A percentile compares a stretch with the other conserved stretches of the same genome.
Conservation (phyloP, 768 basidiomycete genomes). For the Kwoniella bestiolae region DNA sequence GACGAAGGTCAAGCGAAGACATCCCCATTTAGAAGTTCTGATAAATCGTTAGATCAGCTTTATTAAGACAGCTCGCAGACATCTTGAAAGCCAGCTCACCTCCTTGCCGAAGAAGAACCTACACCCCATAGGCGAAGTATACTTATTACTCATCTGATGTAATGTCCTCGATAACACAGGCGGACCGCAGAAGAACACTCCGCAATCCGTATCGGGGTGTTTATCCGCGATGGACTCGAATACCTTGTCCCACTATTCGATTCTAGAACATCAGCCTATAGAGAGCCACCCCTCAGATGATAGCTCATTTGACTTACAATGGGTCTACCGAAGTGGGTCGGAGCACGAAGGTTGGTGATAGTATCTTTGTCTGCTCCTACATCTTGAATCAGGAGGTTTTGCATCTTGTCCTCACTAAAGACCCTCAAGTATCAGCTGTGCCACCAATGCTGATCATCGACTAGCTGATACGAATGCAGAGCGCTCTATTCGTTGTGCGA, state of each 20-base stretch:
- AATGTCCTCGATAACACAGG: constrained; percentile 69
- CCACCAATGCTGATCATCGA: not conserved
- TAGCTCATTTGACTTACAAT: constrained; percentile 71
- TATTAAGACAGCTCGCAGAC: too few relatives aligned
- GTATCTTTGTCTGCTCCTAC: constrained; percentile 92
- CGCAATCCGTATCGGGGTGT: constrained; percentile 86
- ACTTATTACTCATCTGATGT: constrained; percentile 81
- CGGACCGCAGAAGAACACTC: constrained; percentile 90
- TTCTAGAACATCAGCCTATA: not conserved
- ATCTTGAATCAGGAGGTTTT: constrained; percentile 89
- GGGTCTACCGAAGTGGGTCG: constrained; percentile 89
- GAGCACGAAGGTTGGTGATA: constrained; percentile 83
- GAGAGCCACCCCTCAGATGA: constrained; percentile 60
- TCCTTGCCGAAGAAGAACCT: constrained; percentile 89
- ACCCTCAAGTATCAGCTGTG: constrained; percentile 1
- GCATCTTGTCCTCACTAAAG: constrained; percentile 76
- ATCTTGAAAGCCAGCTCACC: too few relatives aligned
- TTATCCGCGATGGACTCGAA: constrained; percentile 70
- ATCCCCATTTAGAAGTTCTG: constrained; percentile 4
- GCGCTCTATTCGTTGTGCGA: not conserved
- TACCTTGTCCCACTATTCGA: constrained; percentile 49
- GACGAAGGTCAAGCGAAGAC: too few relatives aligned
- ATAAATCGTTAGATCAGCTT: too few relatives aligned
- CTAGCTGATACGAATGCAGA: not conserved
- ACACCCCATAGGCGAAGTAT: constrained; percentile 72